Percentiles rank a stretch among this genome's conserved stretches.
phyloP scores from a whole-genome alignment of 1,284 basidiomycete species.

The Tilletia indica region DNA sequence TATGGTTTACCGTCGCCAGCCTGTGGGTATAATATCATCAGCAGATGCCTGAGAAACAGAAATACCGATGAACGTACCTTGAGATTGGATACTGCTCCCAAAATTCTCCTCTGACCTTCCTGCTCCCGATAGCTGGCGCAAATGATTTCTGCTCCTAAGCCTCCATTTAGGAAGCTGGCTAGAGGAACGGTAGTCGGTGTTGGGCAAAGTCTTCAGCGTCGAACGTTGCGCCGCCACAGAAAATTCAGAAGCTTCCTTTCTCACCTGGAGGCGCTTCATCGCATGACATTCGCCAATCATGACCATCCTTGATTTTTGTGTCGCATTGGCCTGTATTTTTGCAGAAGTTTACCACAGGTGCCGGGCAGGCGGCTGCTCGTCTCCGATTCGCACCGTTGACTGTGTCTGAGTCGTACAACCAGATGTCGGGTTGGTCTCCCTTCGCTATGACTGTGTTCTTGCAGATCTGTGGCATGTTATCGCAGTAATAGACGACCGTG shows the following conservation, averaged over 20 bases:
- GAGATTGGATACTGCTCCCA: neutral
- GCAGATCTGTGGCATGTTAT: neutral
- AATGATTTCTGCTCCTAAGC: neutral
- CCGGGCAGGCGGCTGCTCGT: neutral
- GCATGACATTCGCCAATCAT: neutral
- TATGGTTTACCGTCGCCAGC: too few species aligned
- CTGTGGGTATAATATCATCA: too few species aligned
- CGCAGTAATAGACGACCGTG: neutral
- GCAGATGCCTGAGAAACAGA: too few species aligned
- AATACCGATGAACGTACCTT: neutral
- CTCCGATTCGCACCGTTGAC: neutral
- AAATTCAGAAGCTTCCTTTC: neutral
- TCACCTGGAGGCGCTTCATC: conserved; percentile 7
- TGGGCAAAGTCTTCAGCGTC: neutral
- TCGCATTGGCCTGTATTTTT: neutral
- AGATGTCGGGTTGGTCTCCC: neutral
- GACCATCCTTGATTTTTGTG: neutral
- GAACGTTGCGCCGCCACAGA: too few species aligned
- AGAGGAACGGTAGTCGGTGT: neutral
- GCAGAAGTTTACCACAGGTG: neutral
- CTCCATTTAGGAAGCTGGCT: neutral
- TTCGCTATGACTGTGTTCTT: neutral
- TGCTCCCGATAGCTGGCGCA: neutral
- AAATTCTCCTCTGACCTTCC: neutral
- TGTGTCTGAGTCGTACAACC: neutral